phyloP scores from a whole-genome alignment of 306 rosid species.

The Potentilla sterilis region DNA sequence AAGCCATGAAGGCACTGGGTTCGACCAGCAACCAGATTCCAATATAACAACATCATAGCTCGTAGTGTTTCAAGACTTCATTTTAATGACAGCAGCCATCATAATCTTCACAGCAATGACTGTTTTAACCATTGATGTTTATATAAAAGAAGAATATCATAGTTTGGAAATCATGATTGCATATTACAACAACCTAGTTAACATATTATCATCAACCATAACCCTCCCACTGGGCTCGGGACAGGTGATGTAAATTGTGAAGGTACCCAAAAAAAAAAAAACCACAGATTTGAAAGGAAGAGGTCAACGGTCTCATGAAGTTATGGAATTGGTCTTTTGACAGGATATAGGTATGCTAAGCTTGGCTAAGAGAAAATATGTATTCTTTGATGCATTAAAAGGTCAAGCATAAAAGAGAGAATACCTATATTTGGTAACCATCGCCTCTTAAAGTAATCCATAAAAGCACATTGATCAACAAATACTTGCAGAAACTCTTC shows the following conservation, averaged over 20 bases:
- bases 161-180: constrained; percentile 1
- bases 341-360: background rate
- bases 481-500: constrained; percentile 79
- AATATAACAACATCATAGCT: background rate
- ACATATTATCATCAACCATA: constrained; percentile 7
- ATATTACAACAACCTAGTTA: background rate
- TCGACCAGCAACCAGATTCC: background rate
- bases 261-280: background rate
- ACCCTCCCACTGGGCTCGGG: background rate
- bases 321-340: background rate
- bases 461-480: constrained; percentile 70
- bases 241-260: background rate
- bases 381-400: constrained; percentile 5
- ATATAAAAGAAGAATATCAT: background rate
- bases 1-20: background rate
- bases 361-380: background rate
- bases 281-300: background rate
- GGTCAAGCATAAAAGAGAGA: constrained; percentile 22
- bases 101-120: background rate
- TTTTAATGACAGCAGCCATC: background rate
- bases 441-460: constrained; percentile 63
- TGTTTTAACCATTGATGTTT: background rate
- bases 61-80: background rate
- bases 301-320: background rate
- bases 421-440: constrained; percentile 66